Base-by-base conservation (phyloP, 2,329 filamentous ascomycete genomes). In the Lasiodiplodia sp. region DNA sequence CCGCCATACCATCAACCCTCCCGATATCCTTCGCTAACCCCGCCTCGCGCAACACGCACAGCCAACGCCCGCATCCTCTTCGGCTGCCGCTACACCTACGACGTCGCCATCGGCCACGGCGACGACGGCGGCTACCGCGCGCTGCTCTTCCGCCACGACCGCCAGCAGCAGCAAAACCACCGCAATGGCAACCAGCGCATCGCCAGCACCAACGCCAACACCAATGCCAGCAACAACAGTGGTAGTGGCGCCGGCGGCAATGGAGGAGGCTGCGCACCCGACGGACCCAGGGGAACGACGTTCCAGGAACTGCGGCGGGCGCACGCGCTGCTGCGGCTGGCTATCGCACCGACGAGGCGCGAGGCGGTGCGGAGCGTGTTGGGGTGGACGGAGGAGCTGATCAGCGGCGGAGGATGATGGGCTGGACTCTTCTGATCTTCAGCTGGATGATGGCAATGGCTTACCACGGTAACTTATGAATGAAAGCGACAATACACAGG, bases 61-160 rank as follows among this genome's bases (percentile, higher is more conserved):
- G 56, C 56, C 23, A 60, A 60, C 56, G n/a, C 56, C 37, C 37
- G 56, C 37, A 14, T 44, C 56, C 56, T 47, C 37, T 60, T 44
- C 56, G 56, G 56, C 37, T 60, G 56, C 56, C 56, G 23, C 56
- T 21, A 23, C 56, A 60, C 21, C 18, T 60, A 60, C 34, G 56
- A 60, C 37, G 5, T 60, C 34, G 56, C 14, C 37, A 60, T 47
- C 37, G 56, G 56, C n/a, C 56, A 28, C 37, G 56, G 37, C 56
- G 56, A 40, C 56, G 56, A 60, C 56, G 37, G 18, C 56, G 37
- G 56, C 21, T 60, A 25, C 56, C 56, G 56, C 28, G 56, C 56
- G n/a, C 4, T 60, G 56, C 56, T 60, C 11, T 37, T 60, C 28
- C 56, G 56, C 1, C 56, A 60, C 56, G 25, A 56, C 8, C 44